These are phyloP conservation scores for Platanus orientalis DNA, from an alignment of 164 flowering plant species.

Conservation along the genomic window DNA sequence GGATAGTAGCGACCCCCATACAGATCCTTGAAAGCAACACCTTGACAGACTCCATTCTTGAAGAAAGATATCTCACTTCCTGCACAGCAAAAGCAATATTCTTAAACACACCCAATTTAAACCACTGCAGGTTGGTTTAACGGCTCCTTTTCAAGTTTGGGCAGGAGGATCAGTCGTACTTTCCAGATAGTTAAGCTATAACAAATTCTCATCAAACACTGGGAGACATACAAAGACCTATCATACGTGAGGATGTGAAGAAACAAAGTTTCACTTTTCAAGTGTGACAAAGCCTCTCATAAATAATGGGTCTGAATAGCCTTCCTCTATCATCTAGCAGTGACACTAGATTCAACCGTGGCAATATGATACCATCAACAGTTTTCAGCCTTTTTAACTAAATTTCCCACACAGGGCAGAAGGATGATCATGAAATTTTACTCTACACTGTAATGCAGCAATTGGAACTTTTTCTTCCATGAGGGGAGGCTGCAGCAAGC, in stretches of 20 bases:
- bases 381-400: neutral
- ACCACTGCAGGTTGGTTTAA: neutral
- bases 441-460: too few relatives aligned
- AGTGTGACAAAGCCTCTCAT: neutral
- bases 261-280: too few relatives aligned
- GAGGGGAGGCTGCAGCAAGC: too few relatives aligned
- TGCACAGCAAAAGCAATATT: conserved; percentile 28
- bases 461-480: too few relatives aligned
- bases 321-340: neutral
- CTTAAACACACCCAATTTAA: neutral
- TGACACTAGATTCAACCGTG: neutral
- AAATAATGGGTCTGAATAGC: neutral
- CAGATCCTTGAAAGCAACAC: conserved; percentile 83
- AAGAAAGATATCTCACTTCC: conserved; percentile 93
- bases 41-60: conserved; percentile 87
- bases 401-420: neutral
- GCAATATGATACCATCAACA: neutral
- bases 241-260: too few relatives aligned
- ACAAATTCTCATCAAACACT: neutral
- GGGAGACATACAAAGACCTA: neutral
- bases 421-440: neutral
- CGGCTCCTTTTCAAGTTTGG: too few relatives aligned
- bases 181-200: neutral
- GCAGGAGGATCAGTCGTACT: too few relatives aligned
- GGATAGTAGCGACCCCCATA: conserved; percentile 89